Percentiles rank a stretch among this genome's conserved stretches.
These are phyloP conservation scores for Pleurotus djamor DNA, from an alignment of 768 basidiomycete genomes.

Conservation along the genomic window DNA sequence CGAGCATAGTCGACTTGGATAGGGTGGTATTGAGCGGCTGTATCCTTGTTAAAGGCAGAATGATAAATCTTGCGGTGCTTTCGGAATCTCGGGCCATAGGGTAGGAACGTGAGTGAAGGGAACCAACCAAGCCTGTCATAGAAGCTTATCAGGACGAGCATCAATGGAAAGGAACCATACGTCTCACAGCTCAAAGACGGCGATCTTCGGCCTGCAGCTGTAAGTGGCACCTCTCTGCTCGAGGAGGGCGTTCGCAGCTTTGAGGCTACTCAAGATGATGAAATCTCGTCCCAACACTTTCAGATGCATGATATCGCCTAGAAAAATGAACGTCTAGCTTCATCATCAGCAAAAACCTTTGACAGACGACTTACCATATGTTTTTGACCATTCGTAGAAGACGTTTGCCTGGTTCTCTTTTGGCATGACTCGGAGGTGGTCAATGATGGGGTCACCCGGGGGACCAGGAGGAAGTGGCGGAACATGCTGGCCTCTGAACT, in stretches of 20 bases:
- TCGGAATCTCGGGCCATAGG: constrained; percentile 7
- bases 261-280: constrained; percentile 5
- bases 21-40: not conserved
- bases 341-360: not conserved
- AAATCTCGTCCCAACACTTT: constrained; percentile 6
- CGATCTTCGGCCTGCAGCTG: constrained; percentile 30
- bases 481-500: not conserved
- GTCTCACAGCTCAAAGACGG: constrained; percentile 43
- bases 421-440: constrained; percentile 45
- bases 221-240: constrained; percentile 20
- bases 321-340: not conserved
- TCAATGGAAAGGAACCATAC: not conserved
- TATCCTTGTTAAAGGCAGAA: not conserved
- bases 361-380: constrained; percentile 35
- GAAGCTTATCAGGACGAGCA: not conserved
- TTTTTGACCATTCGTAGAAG: constrained; percentile 37
- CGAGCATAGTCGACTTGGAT: not conserved
- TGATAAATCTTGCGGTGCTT: not conserved
- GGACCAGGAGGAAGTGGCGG: constrained; percentile 41
- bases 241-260: constrained; percentile 10
- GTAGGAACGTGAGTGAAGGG: constrained; percentile 5
- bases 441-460: constrained; percentile 39
- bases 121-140: constrained; percentile 14
- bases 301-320: constrained; percentile 9
- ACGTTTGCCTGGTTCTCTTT: constrained; percentile 30